These are phyloP conservation scores for Synchytrium microbalum DNA, from an alignment of 371 early-diverging fungal species.

Conservation along the genomic window DNA sequence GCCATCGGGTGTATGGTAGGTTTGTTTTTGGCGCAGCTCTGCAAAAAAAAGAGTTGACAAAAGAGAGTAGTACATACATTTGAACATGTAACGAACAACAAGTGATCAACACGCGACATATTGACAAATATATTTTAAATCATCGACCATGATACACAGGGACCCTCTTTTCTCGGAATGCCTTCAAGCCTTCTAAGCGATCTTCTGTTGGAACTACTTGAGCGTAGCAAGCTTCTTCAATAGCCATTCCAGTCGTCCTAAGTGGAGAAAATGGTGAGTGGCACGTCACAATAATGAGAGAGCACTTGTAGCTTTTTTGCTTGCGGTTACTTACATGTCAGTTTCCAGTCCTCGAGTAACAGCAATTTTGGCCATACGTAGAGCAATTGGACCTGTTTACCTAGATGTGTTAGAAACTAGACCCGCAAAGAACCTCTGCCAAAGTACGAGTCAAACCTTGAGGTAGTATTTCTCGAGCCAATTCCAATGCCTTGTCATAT, in stretches of 20 bases:
- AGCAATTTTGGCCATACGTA: conserved; percentile 81
- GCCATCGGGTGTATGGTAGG: background rate
- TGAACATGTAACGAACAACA: background rate
- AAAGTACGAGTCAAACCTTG: conserved; percentile 32
- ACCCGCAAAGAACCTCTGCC: background rate
- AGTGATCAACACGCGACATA: too few species aligned
- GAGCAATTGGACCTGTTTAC: conserved; percentile 71
- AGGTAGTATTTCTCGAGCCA: conserved; percentile 77
- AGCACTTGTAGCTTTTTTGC: too few species aligned
- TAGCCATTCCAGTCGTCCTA: conserved; percentile 71
- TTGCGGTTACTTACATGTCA: conserved; percentile 69
- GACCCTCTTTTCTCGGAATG: conserved; percentile 72
- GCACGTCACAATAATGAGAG: too few species aligned
- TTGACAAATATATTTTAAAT: background rate
- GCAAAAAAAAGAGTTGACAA: background rate
- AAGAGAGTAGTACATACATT: background rate
- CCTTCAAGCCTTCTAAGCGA: conserved; percentile 78
- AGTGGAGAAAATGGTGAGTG: background rate
- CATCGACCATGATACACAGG: conserved; percentile 82
- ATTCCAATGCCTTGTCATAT: conserved; percentile 63
- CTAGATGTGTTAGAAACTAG: background rate
- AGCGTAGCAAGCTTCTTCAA: conserved; percentile 93
- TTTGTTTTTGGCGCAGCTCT: too few species aligned
- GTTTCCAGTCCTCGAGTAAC: conserved; percentile 71
- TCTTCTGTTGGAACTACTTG: conserved; percentile 92